Percentiles rank a stretch among this genome's conserved stretches.
These are phyloP conservation scores for Hyaloscypha hepaticicola DNA, from an alignment of 495 filamentous ascomycete genomes.

Conservation along the genomic window DNA sequence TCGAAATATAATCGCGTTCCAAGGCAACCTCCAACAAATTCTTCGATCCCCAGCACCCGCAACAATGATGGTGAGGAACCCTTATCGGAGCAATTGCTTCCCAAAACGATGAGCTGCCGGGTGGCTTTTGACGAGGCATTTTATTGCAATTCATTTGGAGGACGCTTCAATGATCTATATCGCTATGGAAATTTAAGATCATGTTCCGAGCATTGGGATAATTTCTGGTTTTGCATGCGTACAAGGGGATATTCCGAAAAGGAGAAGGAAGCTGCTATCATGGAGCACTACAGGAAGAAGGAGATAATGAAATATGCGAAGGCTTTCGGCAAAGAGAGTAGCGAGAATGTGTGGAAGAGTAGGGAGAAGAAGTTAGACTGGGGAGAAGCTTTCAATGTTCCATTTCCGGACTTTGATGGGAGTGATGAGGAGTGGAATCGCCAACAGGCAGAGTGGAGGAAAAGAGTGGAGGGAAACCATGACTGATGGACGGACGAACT, in stretches of 20 bases:
- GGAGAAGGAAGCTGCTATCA: conserved; percentile 56
- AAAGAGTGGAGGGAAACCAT: conserved; percentile 31
- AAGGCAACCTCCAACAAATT: conserved; percentile 18
- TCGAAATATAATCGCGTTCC: conserved; percentile 32
- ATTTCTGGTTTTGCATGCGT: conserved; percentile 97
- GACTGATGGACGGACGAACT: background rate
- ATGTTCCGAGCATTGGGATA: conserved; percentile 79
- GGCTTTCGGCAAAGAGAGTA: conserved; percentile 65
- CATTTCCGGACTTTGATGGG: conserved; percentile 42
- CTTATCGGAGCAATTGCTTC: conserved; percentile 59
- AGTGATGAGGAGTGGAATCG: conserved; percentile 59
- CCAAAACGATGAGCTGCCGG: conserved; percentile 82
- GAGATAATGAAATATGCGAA: conserved; percentile 67
- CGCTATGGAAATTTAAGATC: conserved; percentile 71
- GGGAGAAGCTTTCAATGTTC: conserved; percentile 37
- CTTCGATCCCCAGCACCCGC: conserved; percentile 13
- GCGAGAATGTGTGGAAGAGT: conserved; percentile 89
- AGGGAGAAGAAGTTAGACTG: conserved; percentile 50
- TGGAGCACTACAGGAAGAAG: conserved; percentile 70
- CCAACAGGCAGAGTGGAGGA: conserved; percentile 50
- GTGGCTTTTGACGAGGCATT: conserved; percentile 89
- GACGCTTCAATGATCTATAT: conserved; percentile 80
- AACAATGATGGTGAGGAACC: conserved; percentile 17
- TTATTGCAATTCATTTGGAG: conserved; percentile 91
- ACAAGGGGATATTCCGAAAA: conserved; percentile 53